Conservation (phyloP, 2,329 filamentous ascomycete genomes). For the Aspergillus novoparasiticus region DNA sequence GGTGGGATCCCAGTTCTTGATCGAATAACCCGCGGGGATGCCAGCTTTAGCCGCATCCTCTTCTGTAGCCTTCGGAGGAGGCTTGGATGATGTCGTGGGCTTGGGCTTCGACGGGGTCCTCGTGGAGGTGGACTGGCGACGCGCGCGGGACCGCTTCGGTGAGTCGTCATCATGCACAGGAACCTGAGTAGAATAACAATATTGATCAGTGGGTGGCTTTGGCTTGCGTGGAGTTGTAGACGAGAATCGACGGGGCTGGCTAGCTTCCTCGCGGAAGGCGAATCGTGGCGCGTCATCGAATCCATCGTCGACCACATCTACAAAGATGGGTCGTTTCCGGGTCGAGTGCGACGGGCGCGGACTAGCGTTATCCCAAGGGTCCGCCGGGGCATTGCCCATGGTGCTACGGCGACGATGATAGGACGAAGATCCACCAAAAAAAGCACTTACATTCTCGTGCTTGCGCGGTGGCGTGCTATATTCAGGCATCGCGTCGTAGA, state of each 20-base stretch:
- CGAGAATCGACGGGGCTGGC: slow-evolving; percentile 30
- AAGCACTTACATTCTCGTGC: slow-evolving; percentile 70
- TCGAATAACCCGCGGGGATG: slow-evolving; percentile 87
- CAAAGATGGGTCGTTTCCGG: slow-evolving; percentile 57
- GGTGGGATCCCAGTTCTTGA: slow-evolving; percentile 97
- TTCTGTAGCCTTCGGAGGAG: slow-evolving; percentile 59
- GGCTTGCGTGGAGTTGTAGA: slow-evolving; percentile 43
- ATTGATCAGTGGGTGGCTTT: slow-evolving; percentile 51
- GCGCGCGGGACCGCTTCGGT: slow-evolving; percentile 52
- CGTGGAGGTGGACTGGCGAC: slow-evolving; percentile 57
- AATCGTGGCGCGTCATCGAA: slow-evolving; percentile 50
- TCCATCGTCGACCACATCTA: slow-evolving; percentile 60
- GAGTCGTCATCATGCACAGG: slow-evolving; percentile 59
- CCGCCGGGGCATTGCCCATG: slow-evolving; percentile 44
- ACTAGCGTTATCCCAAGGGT: slow-evolving; percentile 19
- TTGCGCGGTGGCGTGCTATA: slow-evolving; percentile 56
- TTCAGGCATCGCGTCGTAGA: slow-evolving; percentile 51
- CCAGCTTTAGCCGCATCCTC: slow-evolving; percentile 65
- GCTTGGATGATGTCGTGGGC: slow-evolving; percentile 34
- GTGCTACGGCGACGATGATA: slow-evolving; percentile 50
- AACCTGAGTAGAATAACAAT: slow-evolving; percentile 57
- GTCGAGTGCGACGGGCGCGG: slow-evolving; percentile 36
- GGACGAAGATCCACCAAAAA: slow-evolving; percentile 42
- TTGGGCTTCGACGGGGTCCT: slow-evolving; percentile 49
- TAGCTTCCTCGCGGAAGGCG: slow-evolving; percentile 49